Base-by-base conservation (phyloP, 495 filamentous ascomycete species). In the Talaromyces trachyspermus region DNA sequence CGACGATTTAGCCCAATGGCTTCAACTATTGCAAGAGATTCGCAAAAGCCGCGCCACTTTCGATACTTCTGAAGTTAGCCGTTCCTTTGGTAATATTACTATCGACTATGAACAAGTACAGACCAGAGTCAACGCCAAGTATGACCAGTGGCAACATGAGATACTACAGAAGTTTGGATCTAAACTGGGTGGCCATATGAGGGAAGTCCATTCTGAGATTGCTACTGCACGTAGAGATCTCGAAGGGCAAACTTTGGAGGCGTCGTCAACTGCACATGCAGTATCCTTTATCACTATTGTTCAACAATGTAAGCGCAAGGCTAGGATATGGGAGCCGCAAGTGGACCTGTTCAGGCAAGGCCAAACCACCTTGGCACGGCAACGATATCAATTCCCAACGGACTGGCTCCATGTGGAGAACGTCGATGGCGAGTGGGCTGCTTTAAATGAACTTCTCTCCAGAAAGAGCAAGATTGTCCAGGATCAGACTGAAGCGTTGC, bases 121-220 rank as follows among this genome's bases (percentile, higher is more conserved):
- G 59, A 88, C 88, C 25, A 95, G 90, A 62, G 91, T 99, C 61
- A 96, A 95, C 60, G 86, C 88, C 46, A 97, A 96, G 58, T 99
- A 99, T 57, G 94, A 99, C 61, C 94, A 97, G 64, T 99, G 92
- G 92, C 92, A 99, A 58, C 89, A 95, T 53, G 92, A 99, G 46
- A 95, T 99, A 33, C 71, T 95, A 15, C 73, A 83, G 27, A 94
- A 94, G 58, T 99, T 99, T 64, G 94, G 89, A 30, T 74, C 75
- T 19, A 85, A 89, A 37, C 83, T 96, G 44, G 89, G 89, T n/a
- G 85, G 80, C 47, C 83, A 88, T 32, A 89, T 96, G 81, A 74
- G 85, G 45, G 91, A 97, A 55, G 81, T 95, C 2, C 84, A 90
- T 54, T 79, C 84, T 6, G 89, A 96, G 48, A 81, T 96, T 49